Conservation (phyloP, 2,329 filamentous ascomycete species). For the Fusarium sp. region DNA sequence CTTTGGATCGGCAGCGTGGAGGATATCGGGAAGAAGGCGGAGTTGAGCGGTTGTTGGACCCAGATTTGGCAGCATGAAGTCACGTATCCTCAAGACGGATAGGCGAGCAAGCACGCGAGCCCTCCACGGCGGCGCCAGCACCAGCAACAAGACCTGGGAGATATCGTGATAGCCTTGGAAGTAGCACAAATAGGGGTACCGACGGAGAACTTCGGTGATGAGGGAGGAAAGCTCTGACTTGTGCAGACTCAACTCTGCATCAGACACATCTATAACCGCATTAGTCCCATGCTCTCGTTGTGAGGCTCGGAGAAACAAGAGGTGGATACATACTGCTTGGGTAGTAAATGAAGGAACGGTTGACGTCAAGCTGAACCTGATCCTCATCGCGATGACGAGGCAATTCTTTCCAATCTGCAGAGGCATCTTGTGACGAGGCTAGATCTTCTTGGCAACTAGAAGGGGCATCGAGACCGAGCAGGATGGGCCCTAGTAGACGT, state of each 20-base stretch:
- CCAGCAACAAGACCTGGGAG: constrained; percentile 90
- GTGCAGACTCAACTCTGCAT: constrained; percentile 71
- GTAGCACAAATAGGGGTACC: constrained; percentile 85
- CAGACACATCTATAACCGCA: constrained; percentile 64
- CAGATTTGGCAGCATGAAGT: constrained; percentile 95
- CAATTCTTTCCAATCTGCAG: constrained; percentile 65
- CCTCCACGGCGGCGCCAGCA: constrained; percentile 71
- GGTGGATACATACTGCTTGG: constrained; percentile 67
- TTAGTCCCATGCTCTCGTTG: constrained; percentile 13
- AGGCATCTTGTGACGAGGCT: constrained; percentile 17
- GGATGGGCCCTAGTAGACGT: constrained; percentile 63
- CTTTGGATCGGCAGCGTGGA: constrained; percentile 73
- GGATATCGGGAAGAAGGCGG: constrained; percentile 82
- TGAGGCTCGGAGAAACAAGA: background rate
- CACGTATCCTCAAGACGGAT: constrained; percentile 87
- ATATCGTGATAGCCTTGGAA: constrained; percentile 99
- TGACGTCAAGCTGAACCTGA: constrained; percentile 90
- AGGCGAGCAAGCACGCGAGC: constrained; percentile 75
- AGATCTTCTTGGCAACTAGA: constrained; percentile 24
- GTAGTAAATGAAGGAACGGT: constrained; percentile 97
- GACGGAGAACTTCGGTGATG: constrained; percentile 81
- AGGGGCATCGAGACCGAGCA: constrained; percentile 56
- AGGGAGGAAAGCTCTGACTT: constrained; percentile 80
- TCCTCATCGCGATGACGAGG: constrained; percentile 84
- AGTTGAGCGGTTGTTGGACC: constrained; percentile 83